Base-by-base conservation (phyloP, 352 stramenopile genomes). In the Pythium sp. region DNA sequence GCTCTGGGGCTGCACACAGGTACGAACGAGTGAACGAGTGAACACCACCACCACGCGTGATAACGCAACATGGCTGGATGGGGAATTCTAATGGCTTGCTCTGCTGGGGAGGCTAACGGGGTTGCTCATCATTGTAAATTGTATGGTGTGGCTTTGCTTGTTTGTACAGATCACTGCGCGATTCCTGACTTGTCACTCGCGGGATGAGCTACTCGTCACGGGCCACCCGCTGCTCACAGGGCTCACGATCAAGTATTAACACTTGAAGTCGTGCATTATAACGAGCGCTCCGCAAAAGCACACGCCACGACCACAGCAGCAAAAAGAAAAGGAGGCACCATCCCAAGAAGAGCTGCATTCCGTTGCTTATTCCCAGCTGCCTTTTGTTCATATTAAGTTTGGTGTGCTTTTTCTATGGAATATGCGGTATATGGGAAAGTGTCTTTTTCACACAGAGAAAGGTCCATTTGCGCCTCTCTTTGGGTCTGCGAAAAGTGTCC, bases 1-100 rank as follows among this genome's bases (percentile, higher is more conserved):
- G 55, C 71, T 94, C 1, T 93, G 82, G 81, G 87, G 87, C 2
- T 94, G 87, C 65, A 94, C 87, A 1, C 87, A 91, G 75, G 81
- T 89, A 71, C 34, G 24, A 34, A 34, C 7, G 34, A 41, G 24
- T 26, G 24, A 34, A 34, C 7, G 34, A 41, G 24, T 26, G 24
- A 26, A 26, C 15, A 15, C 14, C 11, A 43, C 36, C 12, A 43
- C 12, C 14, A 12, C 36, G 36, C 36, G 12, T 43, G 36, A 43
- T 43, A 43, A 43, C 11, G 36, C 36, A 43, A 34, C 28, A 24
- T 58, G 11, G 24, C n/a, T 58, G 24, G n/a, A 28, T 28, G 51
- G 12, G 11, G 36, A 9, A 18, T 32, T 9, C 9, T 15, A 32
- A 28, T 58, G 26, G 15, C 6, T 26, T 11, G 28, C 5, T 5